These are phyloP conservation scores for Thelephora ganbajun DNA, from an alignment of 768 basidiomycete genomes.

Conservation along the genomic window DNA sequence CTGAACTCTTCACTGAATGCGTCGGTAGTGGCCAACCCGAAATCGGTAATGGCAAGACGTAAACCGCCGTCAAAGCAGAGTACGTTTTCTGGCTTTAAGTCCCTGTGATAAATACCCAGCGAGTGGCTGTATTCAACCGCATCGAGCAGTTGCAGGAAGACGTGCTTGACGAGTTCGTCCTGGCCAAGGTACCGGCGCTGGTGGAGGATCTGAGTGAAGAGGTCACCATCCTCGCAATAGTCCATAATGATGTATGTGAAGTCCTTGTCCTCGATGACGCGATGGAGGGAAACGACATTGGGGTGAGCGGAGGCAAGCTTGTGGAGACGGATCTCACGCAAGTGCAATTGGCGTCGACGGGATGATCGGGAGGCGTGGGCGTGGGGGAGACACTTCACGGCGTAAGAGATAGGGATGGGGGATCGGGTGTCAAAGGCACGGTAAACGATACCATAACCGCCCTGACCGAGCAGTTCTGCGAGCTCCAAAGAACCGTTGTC, in stretches of 20 bases:
- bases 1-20: conserved; percentile 76
- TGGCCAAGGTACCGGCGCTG: conserved; percentile 71
- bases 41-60: conserved; percentile 82
- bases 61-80: conserved; percentile 71
- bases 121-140: conserved; percentile 89
- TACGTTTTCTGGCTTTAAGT: conserved; percentile 94
- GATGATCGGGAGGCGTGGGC: conserved; percentile 29
- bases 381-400: conserved; percentile 83
- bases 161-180: conserved; percentile 70
- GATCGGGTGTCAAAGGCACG: conserved; percentile 53
- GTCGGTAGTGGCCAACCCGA: conserved; percentile 87
- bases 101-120: conserved; percentile 88
- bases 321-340: conserved; percentile 79
- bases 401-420: conserved; percentile 45
- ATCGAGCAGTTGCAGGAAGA: conserved; percentile 89
- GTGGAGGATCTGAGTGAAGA: conserved; percentile 82
- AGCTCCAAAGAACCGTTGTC: conserved; percentile 75
- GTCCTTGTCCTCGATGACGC: conserved; percentile 69
- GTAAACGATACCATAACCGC: conserved; percentile 94
- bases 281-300: conserved; percentile 78
- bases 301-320: conserved; percentile 62
- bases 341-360: conserved; percentile 63
- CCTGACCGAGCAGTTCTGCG: conserved; percentile 76
- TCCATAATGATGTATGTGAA: conserved; percentile 90
- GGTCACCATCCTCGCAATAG: conserved; percentile 79